Conservation (phyloP, 306 rosid species). For the Ammopiptanthus mongolicus region DNA sequence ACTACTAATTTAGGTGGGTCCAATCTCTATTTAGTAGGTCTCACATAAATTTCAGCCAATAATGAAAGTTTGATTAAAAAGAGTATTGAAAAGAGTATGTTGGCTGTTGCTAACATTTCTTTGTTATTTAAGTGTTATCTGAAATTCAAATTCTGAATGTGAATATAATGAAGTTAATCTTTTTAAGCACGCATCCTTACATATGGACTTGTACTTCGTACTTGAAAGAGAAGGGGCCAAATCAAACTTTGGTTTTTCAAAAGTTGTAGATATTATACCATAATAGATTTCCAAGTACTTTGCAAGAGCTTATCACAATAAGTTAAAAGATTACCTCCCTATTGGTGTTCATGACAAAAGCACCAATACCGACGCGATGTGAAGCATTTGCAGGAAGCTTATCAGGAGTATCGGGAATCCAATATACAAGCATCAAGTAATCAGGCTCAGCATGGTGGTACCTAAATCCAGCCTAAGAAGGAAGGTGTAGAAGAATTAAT, state of each 20-base stretch:
- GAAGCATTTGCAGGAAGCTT: slow-evolving; percentile 78
- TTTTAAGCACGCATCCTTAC: too few species aligned
- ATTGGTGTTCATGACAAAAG: slow-evolving; percentile 58
- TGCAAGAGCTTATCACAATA: background rate
- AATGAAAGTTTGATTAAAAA: too few species aligned
- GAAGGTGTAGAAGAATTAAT: background rate
- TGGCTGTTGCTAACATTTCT: too few species aligned
- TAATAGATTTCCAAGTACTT: background rate
- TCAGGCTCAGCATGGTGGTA: slow-evolving; percentile 86
- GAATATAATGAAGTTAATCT: too few species aligned
- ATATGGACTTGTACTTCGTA: background rate
- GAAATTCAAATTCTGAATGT: too few species aligned
- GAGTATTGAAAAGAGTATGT: too few species aligned
- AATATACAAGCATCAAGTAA: slow-evolving; percentile 71
- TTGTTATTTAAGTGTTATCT: too few species aligned
- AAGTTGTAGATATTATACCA: background rate
- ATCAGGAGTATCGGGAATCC: slow-evolving; percentile 59
- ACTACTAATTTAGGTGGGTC: too few species aligned
- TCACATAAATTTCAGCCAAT: too few species aligned
- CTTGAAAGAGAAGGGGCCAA: background rate
- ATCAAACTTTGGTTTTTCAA: background rate
- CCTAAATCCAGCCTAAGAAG: slow-evolving; percentile 66
- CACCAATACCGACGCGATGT: slow-evolving; percentile 73
- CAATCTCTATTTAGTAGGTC: too few species aligned
- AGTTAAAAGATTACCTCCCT: too few species aligned